Evolutionary conservation across 1,284 basidiomycete genomes (phyloP), one percentile per base, ranked within the genome.

Genomic region (Inonotus obliquus): DNA sequence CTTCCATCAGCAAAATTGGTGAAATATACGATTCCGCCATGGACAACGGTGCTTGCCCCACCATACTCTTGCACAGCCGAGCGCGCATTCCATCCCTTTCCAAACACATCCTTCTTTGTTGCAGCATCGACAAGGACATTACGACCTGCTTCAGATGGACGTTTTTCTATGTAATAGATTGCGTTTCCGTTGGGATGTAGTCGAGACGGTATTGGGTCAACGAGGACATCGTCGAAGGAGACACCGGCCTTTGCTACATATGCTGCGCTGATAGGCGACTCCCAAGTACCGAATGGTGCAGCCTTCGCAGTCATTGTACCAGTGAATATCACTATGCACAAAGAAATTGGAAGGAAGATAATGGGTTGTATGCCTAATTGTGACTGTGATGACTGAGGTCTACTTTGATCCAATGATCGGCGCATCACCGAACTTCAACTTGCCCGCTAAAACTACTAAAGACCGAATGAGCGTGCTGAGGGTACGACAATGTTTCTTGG

Each of bases 91-190:
- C 79, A 87, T 2, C 73, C 73, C 52, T 73, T 67, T 2, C 79
- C 80, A 25, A 84, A 74, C 1, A 86, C 71, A 67, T 87, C 85
- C 38, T 69, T 69, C 19, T 75, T 75, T 4, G 73, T 74, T 23
- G 72, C 65, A 0, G 78, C 79, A 48, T 83, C 75, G 38, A 89
- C 81, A 9, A 90, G 71, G 0, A 84, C 84, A 54, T 69, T 76
- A 1, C 87, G 76, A 4, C 88, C 82, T 14, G 72, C 77, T 67
- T 91, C 86, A 14, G 79, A 76, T 0, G 89, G 85, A 10, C 88
- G 72, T 7, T 73, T 75, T 68, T 91, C 88, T 55, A 87, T 67
- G 71, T 86, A 84, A 66, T 86, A 88, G 27, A 87, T 70, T 7
- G 72, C 73, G 29, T 52, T 52, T 14, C 23, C 51, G 19, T 52